Base-by-base conservation (phyloP, 2,329 filamentous ascomycete species). In the Onygenales sp. region DNA sequence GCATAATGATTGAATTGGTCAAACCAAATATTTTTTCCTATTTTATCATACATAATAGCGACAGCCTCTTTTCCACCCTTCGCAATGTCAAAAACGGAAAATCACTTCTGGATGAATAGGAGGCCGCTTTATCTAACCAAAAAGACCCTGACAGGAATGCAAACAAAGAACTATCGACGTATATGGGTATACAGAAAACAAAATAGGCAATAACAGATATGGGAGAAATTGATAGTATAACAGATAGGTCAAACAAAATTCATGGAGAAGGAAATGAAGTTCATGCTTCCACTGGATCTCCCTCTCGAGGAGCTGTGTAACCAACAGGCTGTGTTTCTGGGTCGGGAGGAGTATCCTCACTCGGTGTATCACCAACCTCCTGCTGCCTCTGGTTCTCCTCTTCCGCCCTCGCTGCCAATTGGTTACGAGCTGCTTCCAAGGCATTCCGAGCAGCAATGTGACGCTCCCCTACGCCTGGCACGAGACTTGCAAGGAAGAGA, bases 401-500 rank as follows among this genome's bases (percentile, higher is more conserved):
- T n/a, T 53, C 51, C 42, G 52, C 52, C 36, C 51, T 42, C 34
- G 27, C 45, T 27, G 42, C 49, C 27, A 52, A 44, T 37, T 56
- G 52, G 40, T 48, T 51, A 17, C 42, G 48, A 8, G 62, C 65
- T 14, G 70, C 70, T 57, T 77, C 73, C 13, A 77, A 72, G 51
- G 77, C 76, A 59, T 79, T 76, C 54, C 77, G 72, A 31, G 77
- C 80, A 57, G 75, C 70, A 11, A 84, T 77, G 62, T 82, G 79
- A 6, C 79, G 70, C 62, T 85, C 82, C 0, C 82, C 81, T 31
- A 85, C 72, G 0, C 82, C 82, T 0, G 82, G 82, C 62, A 82
- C 77, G 49, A 85, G 62, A 64, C 78, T 83, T 0, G 81, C 81
- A 36, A 85, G 63, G 55, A 85, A 82, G n/a, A 85, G 68, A n/a